These are phyloP conservation scores for Phascolomyces articulosus DNA, from an alignment of 371 early-diverging fungal species.

Conservation along the genomic window DNA sequence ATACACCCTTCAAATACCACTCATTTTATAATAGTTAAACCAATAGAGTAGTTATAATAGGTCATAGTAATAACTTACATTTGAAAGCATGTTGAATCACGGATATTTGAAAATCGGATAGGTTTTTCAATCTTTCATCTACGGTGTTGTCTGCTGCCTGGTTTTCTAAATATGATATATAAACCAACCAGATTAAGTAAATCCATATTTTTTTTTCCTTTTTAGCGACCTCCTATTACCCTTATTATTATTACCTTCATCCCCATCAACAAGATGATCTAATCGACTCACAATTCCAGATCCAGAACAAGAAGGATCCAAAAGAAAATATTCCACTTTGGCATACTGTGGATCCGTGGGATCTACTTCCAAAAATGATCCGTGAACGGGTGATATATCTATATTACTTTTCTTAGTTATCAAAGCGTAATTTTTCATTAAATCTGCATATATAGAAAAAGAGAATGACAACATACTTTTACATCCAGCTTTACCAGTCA, in stretches of 20 bases:
- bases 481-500: slow-evolving; percentile 81
- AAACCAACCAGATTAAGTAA: neutral
- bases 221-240: too few species aligned
- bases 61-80: slow-evolving; percentile 49
- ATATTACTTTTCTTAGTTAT: neutral
- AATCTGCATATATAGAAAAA: slow-evolving; percentile 7
- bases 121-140: slow-evolving; percentile 68
- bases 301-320: slow-evolving; percentile 99
- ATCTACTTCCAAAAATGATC: slow-evolving; percentile 71
- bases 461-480: slow-evolving; percentile 61
- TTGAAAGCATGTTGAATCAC: slow-evolving; percentile 72
- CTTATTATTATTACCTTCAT: slow-evolving; percentile 12
- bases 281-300: slow-evolving; percentile 92
- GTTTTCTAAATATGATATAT: neutral
- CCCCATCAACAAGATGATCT: slow-evolving; percentile 76
- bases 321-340: slow-evolving; percentile 87
- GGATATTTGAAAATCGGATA: slow-evolving; percentile 77
- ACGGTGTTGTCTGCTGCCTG: slow-evolving; percentile 22
- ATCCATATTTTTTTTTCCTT: neutral
- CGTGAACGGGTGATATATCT: slow-evolving; percentile 67
- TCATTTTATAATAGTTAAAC: neutral
- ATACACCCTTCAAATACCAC: too few species aligned
- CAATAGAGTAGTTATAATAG: too few species aligned
- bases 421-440: neutral
- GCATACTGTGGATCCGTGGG: slow-evolving; percentile 63